phyloP scores from a whole-genome alignment of 768 basidiomycete genomes.

The Termitomyces sp. region DNA sequence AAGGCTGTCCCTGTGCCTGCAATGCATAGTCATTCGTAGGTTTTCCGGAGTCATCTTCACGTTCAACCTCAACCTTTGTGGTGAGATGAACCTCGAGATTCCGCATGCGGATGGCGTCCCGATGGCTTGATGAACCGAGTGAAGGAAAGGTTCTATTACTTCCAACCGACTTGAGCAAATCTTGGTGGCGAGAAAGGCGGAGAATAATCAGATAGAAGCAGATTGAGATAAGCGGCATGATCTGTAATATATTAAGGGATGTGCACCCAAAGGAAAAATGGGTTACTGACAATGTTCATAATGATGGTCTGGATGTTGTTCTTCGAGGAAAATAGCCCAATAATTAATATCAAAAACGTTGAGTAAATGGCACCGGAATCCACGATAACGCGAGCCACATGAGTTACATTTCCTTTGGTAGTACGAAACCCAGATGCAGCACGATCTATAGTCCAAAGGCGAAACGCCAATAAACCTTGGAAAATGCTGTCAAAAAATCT shows the following conservation, averaged over 20 bases:
- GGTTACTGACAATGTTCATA: neutral
- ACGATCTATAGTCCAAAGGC: neutral
- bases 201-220: conserved; percentile 1
- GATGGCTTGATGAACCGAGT: neutral
- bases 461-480: neutral
- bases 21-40: too few species aligned
- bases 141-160: neutral
- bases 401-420: neutral
- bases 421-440: neutral
- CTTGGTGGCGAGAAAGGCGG: neutral
- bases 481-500: neutral
- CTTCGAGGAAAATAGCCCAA: neutral
- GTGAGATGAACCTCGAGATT: neutral
- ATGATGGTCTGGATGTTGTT: neutral
- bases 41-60: too few species aligned
- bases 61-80: conserved; percentile 16
- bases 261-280: neutral
- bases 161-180: neutral
- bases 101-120: neutral
- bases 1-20: conserved; percentile 17
- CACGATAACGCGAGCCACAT: neutral
- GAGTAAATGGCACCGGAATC: neutral
- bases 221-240: neutral
- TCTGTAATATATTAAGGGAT: neutral
- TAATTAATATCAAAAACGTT: neutral